phyloP scores from a whole-genome alignment of 306 rosid genomes.

The Glycine soja region DNA sequence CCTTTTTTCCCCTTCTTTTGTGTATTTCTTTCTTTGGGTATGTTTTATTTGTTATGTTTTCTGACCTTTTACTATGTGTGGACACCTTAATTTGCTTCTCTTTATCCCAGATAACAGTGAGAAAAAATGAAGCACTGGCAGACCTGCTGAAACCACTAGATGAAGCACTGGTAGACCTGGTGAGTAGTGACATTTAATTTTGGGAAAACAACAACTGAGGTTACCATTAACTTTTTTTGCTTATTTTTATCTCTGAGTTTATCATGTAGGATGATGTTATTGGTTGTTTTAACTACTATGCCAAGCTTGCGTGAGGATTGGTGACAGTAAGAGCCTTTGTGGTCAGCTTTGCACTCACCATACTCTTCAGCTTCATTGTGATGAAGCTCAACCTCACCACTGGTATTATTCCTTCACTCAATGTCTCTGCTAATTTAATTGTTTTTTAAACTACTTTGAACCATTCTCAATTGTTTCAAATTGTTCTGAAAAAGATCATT shows the following conservation, averaged over 20 bases:
- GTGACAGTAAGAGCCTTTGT: constrained; percentile 60
- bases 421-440: constrained; percentile 52
- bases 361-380: constrained; percentile 58
- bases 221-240: constrained; percentile 3
- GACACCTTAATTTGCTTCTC: background rate
- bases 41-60: no score
- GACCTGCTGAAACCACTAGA: no score
- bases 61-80: no score
- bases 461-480: no score
- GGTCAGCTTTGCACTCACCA: constrained; percentile 55
- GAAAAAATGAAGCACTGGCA: constrained; percentile 79
- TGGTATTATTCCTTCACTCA: constrained; percentile 64
- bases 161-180: no score
- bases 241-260: constrained; percentile 23
- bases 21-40: no score
- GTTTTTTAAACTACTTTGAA: no score
- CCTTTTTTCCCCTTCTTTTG: no score
- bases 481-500: no score
- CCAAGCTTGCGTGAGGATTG: no score
- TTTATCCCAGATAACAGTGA: constrained; percentile 60
- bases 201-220: background rate
- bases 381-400: constrained; percentile 66
- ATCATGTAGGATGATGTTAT: constrained; percentile 76
- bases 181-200: constrained; percentile 47
- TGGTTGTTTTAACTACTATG: constrained; percentile 82